Evolutionary conservation across 192 early-diverging fungal species (phyloP), one percentile per base, ranked within the genome.

Genomic region (Entomortierella lignicola): DNA sequence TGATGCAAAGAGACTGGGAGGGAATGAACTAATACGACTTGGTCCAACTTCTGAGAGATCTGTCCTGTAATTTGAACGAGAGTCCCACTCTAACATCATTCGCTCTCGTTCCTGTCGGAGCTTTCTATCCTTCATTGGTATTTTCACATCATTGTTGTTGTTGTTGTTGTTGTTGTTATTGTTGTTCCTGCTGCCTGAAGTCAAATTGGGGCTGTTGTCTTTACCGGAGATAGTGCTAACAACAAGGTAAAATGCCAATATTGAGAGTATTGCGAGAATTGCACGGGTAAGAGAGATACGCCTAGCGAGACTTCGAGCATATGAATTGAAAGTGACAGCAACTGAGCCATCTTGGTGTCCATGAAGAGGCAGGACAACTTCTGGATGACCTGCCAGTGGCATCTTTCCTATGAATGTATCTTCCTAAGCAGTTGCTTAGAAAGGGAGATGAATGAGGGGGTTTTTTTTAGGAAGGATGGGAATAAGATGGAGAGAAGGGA

Each of bases 81-180:
- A 37, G 23, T 79, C 75, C 75, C 75, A 79, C n/a, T 79, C 75
- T 8, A 70, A 26, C 57, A 79, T 60, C 55, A 63, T 63, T 20
- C 75, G 61, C 17, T 79, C 66, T 0, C 52, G 67, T 25, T 79
- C 75, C 17, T 32, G 30, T 21, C 60, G 50, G 25, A 61, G 15
- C 48, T 61, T 64, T 25, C 27, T 74, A 26, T 74, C 72, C 72
- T 63, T 60, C 1, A 54, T 12, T n/a, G 37, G 21, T 25, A 52
- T 55, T 26, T 51, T 17, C 25, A n/a, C 29, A n/a, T 51, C n/a
- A 7, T 25, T 27, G 56, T 65, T 57, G 42, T 60, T 64, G 63
- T 34, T 60, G 25, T 30, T 27, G 13, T 31, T 8, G 18, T 27
- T 44, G 26, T n/a, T 44, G n/a, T 39, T 42, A 8, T 30, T 54